phyloP scores from a whole-genome alignment of 176 grass and related monocot genomes.

The Hsuehochloa calcarea region DNA sequence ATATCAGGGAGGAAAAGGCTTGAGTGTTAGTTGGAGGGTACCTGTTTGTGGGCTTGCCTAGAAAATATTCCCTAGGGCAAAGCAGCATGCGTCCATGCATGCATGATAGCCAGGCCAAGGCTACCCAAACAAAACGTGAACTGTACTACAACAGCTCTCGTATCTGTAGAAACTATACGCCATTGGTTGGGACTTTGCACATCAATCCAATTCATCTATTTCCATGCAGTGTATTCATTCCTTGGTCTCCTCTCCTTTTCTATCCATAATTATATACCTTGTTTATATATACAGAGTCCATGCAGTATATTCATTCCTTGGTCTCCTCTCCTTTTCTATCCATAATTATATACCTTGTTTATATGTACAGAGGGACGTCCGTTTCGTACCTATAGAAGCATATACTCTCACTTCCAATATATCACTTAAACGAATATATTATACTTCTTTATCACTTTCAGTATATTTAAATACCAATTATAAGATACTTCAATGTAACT shows the following conservation, averaged over 20 bases:
- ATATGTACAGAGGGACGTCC: too few species aligned
- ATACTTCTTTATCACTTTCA: too few species aligned
- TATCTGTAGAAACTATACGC: neutral
- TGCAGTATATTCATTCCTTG: neutral
- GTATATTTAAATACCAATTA: too few species aligned
- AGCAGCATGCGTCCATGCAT: conserved; percentile 26
- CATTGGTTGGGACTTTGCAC: conserved; percentile 35
- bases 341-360: neutral
- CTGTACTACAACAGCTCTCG: neutral
- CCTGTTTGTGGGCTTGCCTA: conserved; percentile 32
- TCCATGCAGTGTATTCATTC: neutral
- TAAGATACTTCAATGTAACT: too few species aligned
- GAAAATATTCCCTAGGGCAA: conserved; percentile 46
- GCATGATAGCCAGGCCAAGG: conserved; percentile 5
- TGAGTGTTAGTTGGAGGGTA: conserved; percentile 52
- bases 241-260: neutral
- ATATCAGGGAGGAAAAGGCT: neutral
- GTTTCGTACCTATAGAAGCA: too few species aligned
- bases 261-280: neutral
- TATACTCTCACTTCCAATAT: too few species aligned
- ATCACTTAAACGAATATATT: too few species aligned
- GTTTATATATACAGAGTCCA: neutral
- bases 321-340: neutral
- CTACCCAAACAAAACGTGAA: conserved; percentile 39
- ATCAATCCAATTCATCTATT: conserved; percentile 30